Conservation (phyloP, 108 stramenopile species). For the Fragilaria crotonensis region DNA sequence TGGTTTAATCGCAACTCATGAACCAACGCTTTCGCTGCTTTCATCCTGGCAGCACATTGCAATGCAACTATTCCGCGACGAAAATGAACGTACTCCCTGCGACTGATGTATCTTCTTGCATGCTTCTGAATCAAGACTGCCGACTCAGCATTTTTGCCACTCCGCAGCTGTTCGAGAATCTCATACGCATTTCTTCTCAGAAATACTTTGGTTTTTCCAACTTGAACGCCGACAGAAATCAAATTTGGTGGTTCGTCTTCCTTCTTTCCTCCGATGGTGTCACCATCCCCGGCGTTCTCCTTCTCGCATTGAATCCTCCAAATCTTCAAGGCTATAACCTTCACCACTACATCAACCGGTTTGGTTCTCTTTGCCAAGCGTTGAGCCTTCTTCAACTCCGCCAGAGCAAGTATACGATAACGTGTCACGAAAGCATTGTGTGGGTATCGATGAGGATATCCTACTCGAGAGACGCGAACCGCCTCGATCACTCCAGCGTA, state of each 20-base stretch:
- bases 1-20: not conserved
- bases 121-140: slow-evolving; percentile 52
- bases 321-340: slow-evolving; percentile 5
- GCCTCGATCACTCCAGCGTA: slow-evolving; percentile 70
- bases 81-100: not conserved
- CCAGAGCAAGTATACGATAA: slow-evolving; percentile 29
- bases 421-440: slow-evolving; percentile 41
- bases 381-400: slow-evolving; percentile 36
- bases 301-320: slow-evolving; percentile 1
- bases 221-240: slow-evolving; percentile 66
- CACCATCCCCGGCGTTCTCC: not conserved
- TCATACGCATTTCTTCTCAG: slow-evolving; percentile 70
- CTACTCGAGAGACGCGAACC: slow-evolving; percentile 58
- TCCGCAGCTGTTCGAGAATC: slow-evolving; percentile 62
- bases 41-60: not conserved
- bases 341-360: slow-evolving; percentile 35
- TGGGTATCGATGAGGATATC: slow-evolving; percentile 47
- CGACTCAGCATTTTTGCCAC: slow-evolving; percentile 22
- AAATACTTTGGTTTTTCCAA: slow-evolving; percentile 86
- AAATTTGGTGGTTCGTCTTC: slow-evolving; percentile 11
- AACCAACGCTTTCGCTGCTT: not conserved
- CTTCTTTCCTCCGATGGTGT: too few relatives aligned
- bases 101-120: slow-evolving; percentile 18
- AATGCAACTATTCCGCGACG: not conserved
- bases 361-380: slow-evolving; percentile 29